A percentile compares a stretch with the other conserved stretches of the same genome.
Evolutionary conservation across 768 basidiomycete species (phyloP).

Genomic region (Polyporus arcularius): DNA sequence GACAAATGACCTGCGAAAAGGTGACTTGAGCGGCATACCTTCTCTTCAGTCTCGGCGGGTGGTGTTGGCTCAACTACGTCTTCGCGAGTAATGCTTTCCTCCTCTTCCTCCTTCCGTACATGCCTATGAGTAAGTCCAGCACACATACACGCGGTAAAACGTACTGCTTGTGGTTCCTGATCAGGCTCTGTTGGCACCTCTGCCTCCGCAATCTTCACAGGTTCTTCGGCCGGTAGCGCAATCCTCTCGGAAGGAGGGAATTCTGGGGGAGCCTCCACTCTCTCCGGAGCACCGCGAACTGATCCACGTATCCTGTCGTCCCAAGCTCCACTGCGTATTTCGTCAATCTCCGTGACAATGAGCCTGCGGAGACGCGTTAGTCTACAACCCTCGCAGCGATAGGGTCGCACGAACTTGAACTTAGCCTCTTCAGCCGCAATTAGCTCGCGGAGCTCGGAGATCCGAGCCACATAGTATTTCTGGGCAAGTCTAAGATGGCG

Average conservation of each 20-base stretch:
- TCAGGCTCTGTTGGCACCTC: slow-evolving; percentile 1
- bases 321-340: slow-evolving; percentile 68
- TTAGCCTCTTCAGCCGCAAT: slow-evolving; percentile 73
- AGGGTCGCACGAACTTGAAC: slow-evolving; percentile 60
- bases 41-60: background rate
- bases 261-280: background rate
- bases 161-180: background rate
- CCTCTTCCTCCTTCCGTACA: background rate
- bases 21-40: background rate
- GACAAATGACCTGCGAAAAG: background rate
- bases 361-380: slow-evolving; percentile 39
- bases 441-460: slow-evolving; percentile 69
- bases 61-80: background rate
- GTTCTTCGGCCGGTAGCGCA: background rate
- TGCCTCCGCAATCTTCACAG: background rate
- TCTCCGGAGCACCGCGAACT: background rate
- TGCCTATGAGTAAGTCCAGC: background rate
- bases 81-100: too few species aligned
- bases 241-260: background rate
- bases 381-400: background rate
- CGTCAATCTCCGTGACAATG: slow-evolving; percentile 73
- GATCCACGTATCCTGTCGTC: slow-evolving; percentile 49
- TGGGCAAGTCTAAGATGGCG: slow-evolving; percentile 72
- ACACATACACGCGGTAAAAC: too few species aligned
- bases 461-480: slow-evolving; percentile 67